Evolutionary conservation across 1,284 basidiomycete species (phyloP), one percentile per base, ranked within the genome.

Genomic region (Puccinia novopanici): DNA sequence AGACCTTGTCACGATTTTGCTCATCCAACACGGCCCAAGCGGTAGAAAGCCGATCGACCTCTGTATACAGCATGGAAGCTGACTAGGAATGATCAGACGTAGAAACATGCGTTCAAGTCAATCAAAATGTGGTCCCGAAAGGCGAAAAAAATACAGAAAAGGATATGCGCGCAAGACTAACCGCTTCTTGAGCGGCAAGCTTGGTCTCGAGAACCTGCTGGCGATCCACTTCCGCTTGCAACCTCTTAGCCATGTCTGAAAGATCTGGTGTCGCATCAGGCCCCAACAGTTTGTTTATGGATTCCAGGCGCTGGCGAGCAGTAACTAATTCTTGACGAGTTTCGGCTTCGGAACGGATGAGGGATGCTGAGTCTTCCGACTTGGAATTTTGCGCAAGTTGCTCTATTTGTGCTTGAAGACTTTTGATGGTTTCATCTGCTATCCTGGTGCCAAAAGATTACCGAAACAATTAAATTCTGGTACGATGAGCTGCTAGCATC

Each of bases 1-100:
- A 92, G 0, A 94, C 90, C 86, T 96, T 96, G 85, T 89, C 91
- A 83, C 92, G 91, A 63, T 94, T 89, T 82, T 94, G 92, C 74
- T 90, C 89, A 83, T 96, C 93, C 42, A 95, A 87, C n/a, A 89
- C 87, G 84, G 95, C 93, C 92, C 94, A 98, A 0, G 94, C 91
- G 68, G 90, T 89, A 19, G 93, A 94, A 40, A 98, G 86, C 83
- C 91, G 91, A 82, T 97, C 95, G 6, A 98, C 87, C 86, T 98
- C 95, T 55, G 90, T 88, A 84, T 93, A 96, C 30, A 95, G 86
- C 37, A 92, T 89, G n/a, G 90, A 88, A 82, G 93, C 91, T 6
- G 91, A 89, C 89, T 93, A 84, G 0, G 17, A 52, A 59, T 24
- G 45, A n/a, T 34, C 27, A n/a, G 34, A 67, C 4, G 19, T 37